phyloP scores from a whole-genome alignment of 352 stramenopile genomes.

The Phytophthora syringae region DNA sequence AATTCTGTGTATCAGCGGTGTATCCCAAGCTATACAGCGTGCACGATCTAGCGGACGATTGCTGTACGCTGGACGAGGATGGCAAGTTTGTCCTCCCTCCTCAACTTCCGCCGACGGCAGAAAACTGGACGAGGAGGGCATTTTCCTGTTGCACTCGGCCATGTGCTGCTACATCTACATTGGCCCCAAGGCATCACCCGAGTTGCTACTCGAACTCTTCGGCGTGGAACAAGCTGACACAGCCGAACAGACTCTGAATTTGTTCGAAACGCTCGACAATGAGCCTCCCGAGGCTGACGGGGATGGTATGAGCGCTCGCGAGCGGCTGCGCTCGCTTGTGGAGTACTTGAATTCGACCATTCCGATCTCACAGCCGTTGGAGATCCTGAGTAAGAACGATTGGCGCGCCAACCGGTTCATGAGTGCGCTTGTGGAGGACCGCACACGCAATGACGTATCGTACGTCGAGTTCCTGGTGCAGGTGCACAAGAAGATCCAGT shows the following conservation, averaged over 20 bases:
- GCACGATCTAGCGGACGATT: constrained; percentile 85
- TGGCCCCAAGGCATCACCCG: constrained; percentile 66
- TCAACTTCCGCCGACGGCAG: constrained; percentile 80
- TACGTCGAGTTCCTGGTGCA: constrained; percentile 92
- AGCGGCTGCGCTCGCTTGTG: constrained; percentile 72
- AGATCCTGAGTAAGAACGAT: constrained; percentile 87
- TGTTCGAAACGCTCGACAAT: constrained; percentile 72
- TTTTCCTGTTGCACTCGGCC: constrained; percentile 89
- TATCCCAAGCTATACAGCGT: constrained; percentile 91
- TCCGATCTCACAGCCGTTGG: constrained; percentile 82
- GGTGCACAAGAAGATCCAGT: constrained; percentile 93
- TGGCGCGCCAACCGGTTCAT: constrained; percentile 87
- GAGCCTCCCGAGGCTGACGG: constrained; percentile 36
- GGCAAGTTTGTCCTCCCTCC: constrained; percentile 79
- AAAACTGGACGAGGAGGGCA: constrained; percentile 85
- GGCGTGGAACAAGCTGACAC: constrained; percentile 83
- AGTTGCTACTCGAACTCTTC: constrained; percentile 86
- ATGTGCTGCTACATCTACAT: constrained; percentile 92
- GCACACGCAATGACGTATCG: constrained; percentile 84
- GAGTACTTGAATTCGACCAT: constrained; percentile 85
- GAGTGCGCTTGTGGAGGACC: constrained; percentile 87
- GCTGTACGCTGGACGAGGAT: constrained; percentile 80
- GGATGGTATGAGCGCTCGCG: constrained; percentile 61
- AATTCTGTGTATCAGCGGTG: constrained; percentile 86
- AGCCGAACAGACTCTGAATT: constrained; percentile 67